phyloP scores from a whole-genome alignment of 1,284 basidiomycete genomes.

The Xerocomus cyaneibrunnescens region DNA sequence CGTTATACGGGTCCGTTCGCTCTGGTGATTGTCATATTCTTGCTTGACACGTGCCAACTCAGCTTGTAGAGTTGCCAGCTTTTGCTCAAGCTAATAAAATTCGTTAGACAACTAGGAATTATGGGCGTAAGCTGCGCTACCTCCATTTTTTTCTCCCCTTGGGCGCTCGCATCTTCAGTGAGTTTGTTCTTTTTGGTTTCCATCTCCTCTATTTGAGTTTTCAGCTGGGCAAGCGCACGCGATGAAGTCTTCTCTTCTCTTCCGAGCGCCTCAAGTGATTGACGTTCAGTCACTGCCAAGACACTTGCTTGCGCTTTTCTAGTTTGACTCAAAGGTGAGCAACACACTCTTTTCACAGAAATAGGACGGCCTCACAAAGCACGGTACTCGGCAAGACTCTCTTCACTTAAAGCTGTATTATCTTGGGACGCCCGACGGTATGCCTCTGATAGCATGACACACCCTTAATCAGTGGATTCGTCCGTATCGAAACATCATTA shows the following conservation, averaged over 20 bases:
- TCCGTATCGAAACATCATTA: neutral
- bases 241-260: constrained; percentile 79
- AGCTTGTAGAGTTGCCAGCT: constrained; percentile 49
- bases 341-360: neutral
- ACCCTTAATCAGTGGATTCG: constrained; percentile 1
- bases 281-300: constrained; percentile 84
- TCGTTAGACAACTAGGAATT: constrained; percentile 1
- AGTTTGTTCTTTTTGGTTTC: constrained; percentile 63
- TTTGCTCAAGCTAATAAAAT: constrained; percentile 57
- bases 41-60: constrained; percentile 62
- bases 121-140: constrained; percentile 37
- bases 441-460: constrained; percentile 52
- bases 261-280: constrained; percentile 77
- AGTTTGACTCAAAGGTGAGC: constrained; percentile 11
- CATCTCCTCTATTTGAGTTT: constrained; percentile 67
- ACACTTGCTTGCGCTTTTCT: constrained; percentile 80
- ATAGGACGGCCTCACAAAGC: constrained; percentile 56
- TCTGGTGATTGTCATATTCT: constrained; percentile 73
- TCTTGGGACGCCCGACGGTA: constrained; percentile 72
- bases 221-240: constrained; percentile 66
- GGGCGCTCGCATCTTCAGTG: constrained; percentile 54
- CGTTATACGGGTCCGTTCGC: constrained; percentile 72
- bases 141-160: constrained; percentile 59
- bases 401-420: constrained; percentile 79
- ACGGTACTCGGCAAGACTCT: constrained; percentile 87